phyloP scores from a whole-genome alignment of 352 stramenopile species.

The Phytophthora colocasiae region DNA sequence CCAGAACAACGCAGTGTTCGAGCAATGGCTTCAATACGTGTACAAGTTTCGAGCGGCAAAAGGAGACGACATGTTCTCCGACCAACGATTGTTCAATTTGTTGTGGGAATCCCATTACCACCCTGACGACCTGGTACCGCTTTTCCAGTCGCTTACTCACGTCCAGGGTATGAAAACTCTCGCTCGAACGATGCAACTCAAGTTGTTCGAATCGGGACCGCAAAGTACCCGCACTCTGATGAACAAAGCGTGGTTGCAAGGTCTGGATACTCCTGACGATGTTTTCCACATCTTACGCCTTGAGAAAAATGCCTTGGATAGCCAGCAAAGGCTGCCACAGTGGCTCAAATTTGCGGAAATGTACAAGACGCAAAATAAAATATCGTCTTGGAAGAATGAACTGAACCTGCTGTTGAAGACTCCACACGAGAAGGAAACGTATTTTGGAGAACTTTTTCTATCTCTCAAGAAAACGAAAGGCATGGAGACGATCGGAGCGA shows the following conservation, averaged over 20 bases:
- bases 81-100: background rate
- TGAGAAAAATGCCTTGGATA: background rate
- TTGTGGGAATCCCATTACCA: background rate
- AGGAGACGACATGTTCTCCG: background rate
- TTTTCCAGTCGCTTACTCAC: slow-evolving; percentile 6
- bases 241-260: slow-evolving; percentile 1
- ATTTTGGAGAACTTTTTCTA: background rate
- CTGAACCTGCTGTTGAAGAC: slow-evolving; percentile 2
- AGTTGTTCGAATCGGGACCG: background rate
- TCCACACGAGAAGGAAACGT: background rate
- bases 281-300: slow-evolving; percentile 7
- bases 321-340: background rate
- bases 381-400: background rate
- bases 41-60: slow-evolving; percentile 3
- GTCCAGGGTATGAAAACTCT: slow-evolving; percentile 1
- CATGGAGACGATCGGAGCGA: background rate
- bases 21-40: slow-evolving; percentile 4
- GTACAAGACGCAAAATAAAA: background rate
- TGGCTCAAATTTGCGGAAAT: background rate
- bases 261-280: background rate
- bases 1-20: background rate
- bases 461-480: background rate
- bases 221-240: background rate
- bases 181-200: background rate
- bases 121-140: background rate